Evolutionary conservation across 768 basidiomycete genomes (phyloP).

Genomic region (Phaffia tasmanica): DNA sequence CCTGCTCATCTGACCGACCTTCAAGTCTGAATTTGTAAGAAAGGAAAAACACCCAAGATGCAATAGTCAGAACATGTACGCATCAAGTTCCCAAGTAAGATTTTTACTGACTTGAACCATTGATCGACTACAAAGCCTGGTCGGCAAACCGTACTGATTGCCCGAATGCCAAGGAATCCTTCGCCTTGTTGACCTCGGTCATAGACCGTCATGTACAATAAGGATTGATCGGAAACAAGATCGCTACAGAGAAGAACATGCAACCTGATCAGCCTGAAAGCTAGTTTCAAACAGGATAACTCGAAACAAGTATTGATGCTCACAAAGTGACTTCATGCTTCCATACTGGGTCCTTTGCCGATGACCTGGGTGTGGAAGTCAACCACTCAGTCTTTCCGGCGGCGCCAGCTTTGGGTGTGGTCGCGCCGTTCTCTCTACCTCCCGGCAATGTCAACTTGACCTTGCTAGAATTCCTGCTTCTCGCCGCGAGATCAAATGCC

Average conservation of each 20-base stretch:
- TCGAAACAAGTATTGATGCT: conserved; percentile 38
- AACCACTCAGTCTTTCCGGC: conserved; percentile 18
- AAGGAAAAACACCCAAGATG: neutral
- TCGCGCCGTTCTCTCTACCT: conserved; percentile 22
- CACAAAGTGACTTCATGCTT: conserved; percentile 98
- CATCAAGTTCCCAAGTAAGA: neutral
- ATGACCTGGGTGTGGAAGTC: conserved; percentile 25
- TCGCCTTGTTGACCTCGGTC: conserved; percentile 57
- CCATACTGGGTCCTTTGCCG: conserved; percentile 83
- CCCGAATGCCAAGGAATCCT: conserved; percentile 77
- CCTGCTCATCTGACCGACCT: conserved; percentile 20
- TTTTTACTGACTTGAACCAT: conserved; percentile 75
- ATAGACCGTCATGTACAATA: conserved; percentile 80
- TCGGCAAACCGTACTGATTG: conserved; percentile 79
- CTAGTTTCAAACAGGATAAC: too few relatives aligned
- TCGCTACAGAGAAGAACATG: conserved; percentile 50
- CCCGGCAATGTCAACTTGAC: conserved; percentile 20
- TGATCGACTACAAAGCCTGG: conserved; percentile 92
- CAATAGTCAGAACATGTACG: neutral
- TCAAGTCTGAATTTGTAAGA: conserved; percentile 2
- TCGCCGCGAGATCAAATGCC: conserved; percentile 26
- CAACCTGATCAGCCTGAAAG: neutral
- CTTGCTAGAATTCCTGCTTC: conserved; percentile 19
- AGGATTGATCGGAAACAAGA: conserved; percentile 74
- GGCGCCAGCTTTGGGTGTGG: conserved; percentile 25